These are phyloP conservation scores for Paecilomyces niveus DNA, from an alignment of 2,329 filamentous ascomycete genomes.

Conservation along the genomic window DNA sequence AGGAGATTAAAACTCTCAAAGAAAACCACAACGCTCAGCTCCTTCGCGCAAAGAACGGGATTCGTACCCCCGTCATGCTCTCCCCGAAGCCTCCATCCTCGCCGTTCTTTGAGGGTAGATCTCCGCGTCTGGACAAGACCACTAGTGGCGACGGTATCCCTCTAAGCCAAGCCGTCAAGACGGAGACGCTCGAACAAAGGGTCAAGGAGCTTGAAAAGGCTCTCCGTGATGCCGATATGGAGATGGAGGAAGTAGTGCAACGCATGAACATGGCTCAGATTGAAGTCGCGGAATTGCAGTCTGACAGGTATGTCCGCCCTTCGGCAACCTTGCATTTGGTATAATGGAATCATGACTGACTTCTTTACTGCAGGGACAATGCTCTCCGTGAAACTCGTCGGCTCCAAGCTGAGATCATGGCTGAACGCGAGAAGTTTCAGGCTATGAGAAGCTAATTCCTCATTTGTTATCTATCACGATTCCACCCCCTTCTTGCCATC, in stretches of 20 bases:
- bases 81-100: conserved; percentile 56
- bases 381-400: conserved; percentile 64
- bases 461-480: background rate
- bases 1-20: conserved; percentile 68
- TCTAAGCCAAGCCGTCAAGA: conserved; percentile 63
- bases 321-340: background rate
- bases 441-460: conserved; percentile 31
- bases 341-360: conserved; percentile 13
- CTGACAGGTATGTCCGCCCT: conserved; percentile 32
- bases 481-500: background rate
- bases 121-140: conserved; percentile 54
- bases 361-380: conserved; percentile 49
- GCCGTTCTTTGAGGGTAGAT: conserved; percentile 54
- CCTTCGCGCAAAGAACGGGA: conserved; percentile 57
- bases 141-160: conserved; percentile 54
- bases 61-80: conserved; percentile 38
- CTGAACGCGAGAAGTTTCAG: conserved; percentile 56
- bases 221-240: conserved; percentile 64
- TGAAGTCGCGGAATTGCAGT: conserved; percentile 70
- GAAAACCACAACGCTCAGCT: conserved; percentile 73
- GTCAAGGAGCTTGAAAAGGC: conserved; percentile 82
- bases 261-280: conserved; percentile 79
- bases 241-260: conserved; percentile 78
- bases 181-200: conserved; percentile 67
- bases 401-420: conserved; percentile 60